Evolutionary conservation across 2,329 filamentous ascomycete species (phyloP).

Genomic region (Fusarium cicatricum): DNA sequence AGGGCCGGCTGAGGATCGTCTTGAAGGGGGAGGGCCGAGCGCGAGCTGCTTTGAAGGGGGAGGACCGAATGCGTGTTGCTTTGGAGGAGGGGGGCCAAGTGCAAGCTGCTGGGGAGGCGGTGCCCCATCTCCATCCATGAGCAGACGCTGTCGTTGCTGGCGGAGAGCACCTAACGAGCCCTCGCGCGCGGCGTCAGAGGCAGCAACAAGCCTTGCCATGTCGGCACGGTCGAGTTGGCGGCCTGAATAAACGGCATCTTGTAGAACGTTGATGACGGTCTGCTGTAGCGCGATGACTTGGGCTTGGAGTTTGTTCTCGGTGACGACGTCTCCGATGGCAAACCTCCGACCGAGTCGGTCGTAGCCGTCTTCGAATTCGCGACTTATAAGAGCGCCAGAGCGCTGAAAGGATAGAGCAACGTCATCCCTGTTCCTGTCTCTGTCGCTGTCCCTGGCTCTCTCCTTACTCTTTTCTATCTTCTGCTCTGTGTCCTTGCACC

Average conservation of each 20-base stretch:
- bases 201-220: constrained; percentile 37
- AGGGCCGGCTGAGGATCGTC: too few species aligned
- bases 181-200: constrained; percentile 36
- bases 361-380: constrained; percentile 39
- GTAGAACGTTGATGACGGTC: constrained; percentile 39
- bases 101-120: not conserved
- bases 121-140: constrained; percentile 14
- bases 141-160: constrained; percentile 32
- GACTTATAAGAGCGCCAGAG: constrained; percentile 37
- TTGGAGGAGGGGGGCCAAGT: not conserved
- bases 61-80: not conserved
- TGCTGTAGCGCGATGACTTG: constrained; percentile 40
- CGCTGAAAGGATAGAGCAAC: constrained; percentile 33
- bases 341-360: constrained; percentile 32
- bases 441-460: constrained; percentile 5
- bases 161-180: constrained; percentile 33
- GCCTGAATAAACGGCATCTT: constrained; percentile 35
- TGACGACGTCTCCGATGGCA: constrained; percentile 37
- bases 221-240: constrained; percentile 33
- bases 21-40: not conserved
- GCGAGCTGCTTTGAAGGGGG: constrained; percentile 3
- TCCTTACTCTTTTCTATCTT: not conserved
- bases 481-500: not conserved
- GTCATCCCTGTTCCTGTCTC: constrained; percentile 19
- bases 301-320: constrained; percentile 38